These are phyloP conservation scores for Periconia digitata DNA, from an alignment of 2,329 filamentous ascomycete genomes.

Conservation along the genomic window DNA sequence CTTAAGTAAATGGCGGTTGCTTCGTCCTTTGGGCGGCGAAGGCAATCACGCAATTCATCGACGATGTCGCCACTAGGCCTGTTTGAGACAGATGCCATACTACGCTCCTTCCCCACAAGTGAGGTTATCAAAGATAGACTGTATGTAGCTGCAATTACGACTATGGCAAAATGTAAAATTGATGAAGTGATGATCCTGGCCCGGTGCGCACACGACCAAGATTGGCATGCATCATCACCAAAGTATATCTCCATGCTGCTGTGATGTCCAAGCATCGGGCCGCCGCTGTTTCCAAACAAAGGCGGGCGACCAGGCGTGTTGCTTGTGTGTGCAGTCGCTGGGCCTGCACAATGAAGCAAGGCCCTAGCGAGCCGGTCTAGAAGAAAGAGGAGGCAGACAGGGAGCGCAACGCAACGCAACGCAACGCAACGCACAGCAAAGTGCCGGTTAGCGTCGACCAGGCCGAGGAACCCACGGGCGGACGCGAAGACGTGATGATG, in stretches of 20 bases:
- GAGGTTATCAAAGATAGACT: too few species aligned
- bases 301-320: neutral
- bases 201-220: constrained; percentile 1
- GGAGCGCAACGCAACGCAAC: too few species aligned
- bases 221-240: neutral
- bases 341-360: neutral
- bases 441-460: neutral
- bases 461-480: neutral
- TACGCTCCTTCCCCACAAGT: constrained; percentile 1
- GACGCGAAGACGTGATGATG: constrained; percentile 13
- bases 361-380: constrained; percentile 4
- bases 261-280: neutral
- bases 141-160: constrained; percentile 1
- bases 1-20: neutral
- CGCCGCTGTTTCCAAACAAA: constrained; percentile 3
- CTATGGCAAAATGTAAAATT: neutral
- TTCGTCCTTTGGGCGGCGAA: constrained; percentile 1
- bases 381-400: constrained; percentile 12
- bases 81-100: neutral
- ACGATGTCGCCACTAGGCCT: constrained; percentile 5
- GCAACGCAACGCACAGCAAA: neutral
- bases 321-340: neutral
- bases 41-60: constrained; percentile 14
- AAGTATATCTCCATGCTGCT: neutral
- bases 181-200: neutral